Percentiles rank a stretch among this genome's conserved stretches.
These are phyloP conservation scores for Suillus lakei DNA, from an alignment of 768 basidiomycete genomes.

Conservation along the genomic window DNA sequence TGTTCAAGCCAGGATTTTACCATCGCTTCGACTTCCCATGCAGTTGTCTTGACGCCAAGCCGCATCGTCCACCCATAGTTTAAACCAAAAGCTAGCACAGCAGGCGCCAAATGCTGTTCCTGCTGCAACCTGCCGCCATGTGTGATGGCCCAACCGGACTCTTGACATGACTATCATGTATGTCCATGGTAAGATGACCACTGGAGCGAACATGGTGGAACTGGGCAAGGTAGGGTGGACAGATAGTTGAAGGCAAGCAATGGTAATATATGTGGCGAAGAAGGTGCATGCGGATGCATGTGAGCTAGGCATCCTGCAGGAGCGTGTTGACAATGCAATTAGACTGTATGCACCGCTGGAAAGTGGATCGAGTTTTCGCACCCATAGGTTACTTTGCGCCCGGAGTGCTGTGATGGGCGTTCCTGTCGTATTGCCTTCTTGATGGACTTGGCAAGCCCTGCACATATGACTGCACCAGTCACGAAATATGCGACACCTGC, in stretches of 20 bases:
- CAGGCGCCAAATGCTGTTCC: conserved; percentile 60
- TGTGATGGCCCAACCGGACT: conserved; percentile 80
- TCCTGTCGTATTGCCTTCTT: conserved; percentile 69
- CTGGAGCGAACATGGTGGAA: conserved; percentile 37
- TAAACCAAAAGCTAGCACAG: conserved; percentile 62
- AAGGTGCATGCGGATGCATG: conserved; percentile 74
- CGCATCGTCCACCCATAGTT: conserved; percentile 49
- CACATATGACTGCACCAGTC: conserved; percentile 59
- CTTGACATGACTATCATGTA: conserved; percentile 61
- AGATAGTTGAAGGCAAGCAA: conserved; percentile 63
- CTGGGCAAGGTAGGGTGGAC: conserved; percentile 58
- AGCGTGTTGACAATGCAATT: background rate
- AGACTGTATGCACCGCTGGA: background rate
- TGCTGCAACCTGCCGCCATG: conserved; percentile 66
- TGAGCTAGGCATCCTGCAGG: conserved; percentile 79
- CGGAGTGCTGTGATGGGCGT: conserved; percentile 51
- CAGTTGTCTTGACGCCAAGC: conserved; percentile 25
- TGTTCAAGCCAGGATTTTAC: background rate
- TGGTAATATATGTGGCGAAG: conserved; percentile 61
- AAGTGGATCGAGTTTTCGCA: conserved; percentile 37
- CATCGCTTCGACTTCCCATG: conserved; percentile 19
- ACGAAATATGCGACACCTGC: conserved; percentile 64
- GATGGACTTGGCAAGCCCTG: conserved; percentile 59
- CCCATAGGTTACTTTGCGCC: conserved; percentile 69
- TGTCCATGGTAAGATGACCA: conserved; percentile 61